phyloP scores from a whole-genome alignment of 129 eudicot genomes.

The Tagetes erecta region DNA sequence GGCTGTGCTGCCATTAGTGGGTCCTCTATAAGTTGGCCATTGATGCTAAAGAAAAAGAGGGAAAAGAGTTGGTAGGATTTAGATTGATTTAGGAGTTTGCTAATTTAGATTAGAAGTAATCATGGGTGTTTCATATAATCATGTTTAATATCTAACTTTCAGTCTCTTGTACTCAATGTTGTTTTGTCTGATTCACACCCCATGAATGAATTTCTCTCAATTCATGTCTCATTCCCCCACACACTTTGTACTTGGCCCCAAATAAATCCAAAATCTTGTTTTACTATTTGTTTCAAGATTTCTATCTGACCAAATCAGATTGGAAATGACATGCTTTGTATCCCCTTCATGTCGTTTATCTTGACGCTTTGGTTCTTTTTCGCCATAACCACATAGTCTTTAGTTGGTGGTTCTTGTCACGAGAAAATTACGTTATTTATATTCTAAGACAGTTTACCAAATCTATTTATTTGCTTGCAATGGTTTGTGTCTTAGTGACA shows the following conservation, averaged over 20 bases:
- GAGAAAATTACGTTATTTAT: neutral
- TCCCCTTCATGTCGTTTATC: constrained; percentile 8
- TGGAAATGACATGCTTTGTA: constrained; percentile 23
- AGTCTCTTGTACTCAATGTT: constrained; percentile 37
- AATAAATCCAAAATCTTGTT: neutral
- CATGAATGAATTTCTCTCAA: constrained; percentile 26
- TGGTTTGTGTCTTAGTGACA: no score
- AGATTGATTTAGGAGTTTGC: constrained; percentile 38
- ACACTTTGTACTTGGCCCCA: constrained; percentile 21
- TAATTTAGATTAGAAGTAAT: constrained; percentile 39
- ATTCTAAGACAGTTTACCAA: constrained; percentile 1
- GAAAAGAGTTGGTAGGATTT: constrained; percentile 42
- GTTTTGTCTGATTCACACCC: constrained; percentile 37
- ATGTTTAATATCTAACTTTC: constrained; percentile 41
- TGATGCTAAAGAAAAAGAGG: constrained; percentile 31
- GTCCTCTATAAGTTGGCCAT: constrained; percentile 34
- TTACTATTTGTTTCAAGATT: constrained; percentile 14
- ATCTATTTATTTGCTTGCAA: neutral
- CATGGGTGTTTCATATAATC: constrained; percentile 39
- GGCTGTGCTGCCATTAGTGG: constrained; percentile 38
- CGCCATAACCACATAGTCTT: neutral
- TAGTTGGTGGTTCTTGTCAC: constrained; percentile 18
- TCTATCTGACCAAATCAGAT: constrained; percentile 9
- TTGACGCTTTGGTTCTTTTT: constrained; percentile 21
- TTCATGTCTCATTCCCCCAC: constrained; percentile 28